Base-by-base conservation (phyloP, 495 filamentous ascomycete species). In the Penicillium longicatenatum region DNA sequence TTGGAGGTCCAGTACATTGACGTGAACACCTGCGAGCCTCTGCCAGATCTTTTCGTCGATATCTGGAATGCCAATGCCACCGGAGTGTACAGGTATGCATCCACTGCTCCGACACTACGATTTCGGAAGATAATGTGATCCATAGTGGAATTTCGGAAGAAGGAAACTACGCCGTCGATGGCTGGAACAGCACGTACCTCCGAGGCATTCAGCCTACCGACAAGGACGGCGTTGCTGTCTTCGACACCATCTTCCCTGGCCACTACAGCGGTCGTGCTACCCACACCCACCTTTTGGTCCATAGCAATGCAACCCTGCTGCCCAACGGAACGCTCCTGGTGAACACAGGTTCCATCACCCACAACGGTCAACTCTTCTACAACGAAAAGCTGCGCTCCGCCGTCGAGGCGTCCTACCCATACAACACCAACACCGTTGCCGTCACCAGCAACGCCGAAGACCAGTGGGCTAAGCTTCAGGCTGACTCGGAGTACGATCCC, bases 41-140 rank as follows among this genome's bases (percentile, higher is more conserved):
- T 51, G 12, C 5, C 26, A 7, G 31, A 39, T 9, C 17, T 51
- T 3, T 51, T 6, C 17, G 11, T 19, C 0, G 49, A 51, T 12
- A 39, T 51, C 5, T 51, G 31, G 49, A 37, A 22, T 22, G 14
- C 16, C 7, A 51, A 51, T 51, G 26, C 49, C 0, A 37, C 49
- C 21, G 49, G 31, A 14, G 19, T 37, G 6, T 37, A 51, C 39
- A 21, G 19, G 17, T 12, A 45, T 0, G 20, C 24, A 2, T 12
- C 20, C 6, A 0, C 3, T 22, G 20, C 8, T 24, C 39, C 19
- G 14, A 42, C 11, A 9, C 31, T 12, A 33, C 0, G 9, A 10
- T 33, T 0, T 33, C 39, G 17, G 39, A 42, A 3, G 17, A 0
- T 4, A 19, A 11, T 12, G 9, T 33, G 2, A 33, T 33, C 11